A percentile compares a stretch with the other conserved stretches of the same genome.
Conservation (phyloP, 148 eudicot species). For the Fallopia convolvulus region DNA sequence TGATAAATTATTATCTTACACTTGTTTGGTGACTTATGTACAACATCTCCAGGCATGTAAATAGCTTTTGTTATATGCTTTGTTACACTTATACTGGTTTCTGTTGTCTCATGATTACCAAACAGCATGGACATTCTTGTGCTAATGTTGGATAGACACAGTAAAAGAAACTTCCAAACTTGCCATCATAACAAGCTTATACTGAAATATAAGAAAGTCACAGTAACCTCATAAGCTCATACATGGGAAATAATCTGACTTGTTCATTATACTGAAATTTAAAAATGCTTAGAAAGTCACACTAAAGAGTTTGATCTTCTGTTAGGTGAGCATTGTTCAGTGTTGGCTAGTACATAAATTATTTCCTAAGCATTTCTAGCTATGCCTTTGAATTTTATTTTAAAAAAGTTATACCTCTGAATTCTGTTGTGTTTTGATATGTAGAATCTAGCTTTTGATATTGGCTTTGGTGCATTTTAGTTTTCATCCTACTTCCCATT, state of each 20-base stretch:
- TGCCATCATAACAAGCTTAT: not conserved
- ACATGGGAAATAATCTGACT: too few species aligned
- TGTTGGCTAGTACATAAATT: not conserved
- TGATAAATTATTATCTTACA: too few species aligned
- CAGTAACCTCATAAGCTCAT: too few species aligned
- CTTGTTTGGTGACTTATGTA: too few species aligned
- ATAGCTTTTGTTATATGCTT: too few species aligned
- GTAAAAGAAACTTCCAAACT: not conserved
- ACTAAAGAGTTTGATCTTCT: slow-evolving; percentile 71
- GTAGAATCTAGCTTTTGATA: slow-evolving; percentile 3
- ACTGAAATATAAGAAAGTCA: too few species aligned
- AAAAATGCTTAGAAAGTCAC: too few species aligned
- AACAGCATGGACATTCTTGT: not conserved
- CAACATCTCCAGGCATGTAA: too few species aligned
- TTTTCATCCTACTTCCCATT: not conserved
- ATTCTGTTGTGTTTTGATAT: not conserved
- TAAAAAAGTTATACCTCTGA: not conserved
- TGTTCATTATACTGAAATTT: too few species aligned
- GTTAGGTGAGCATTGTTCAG: slow-evolving; percentile 41
- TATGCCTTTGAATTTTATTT: not conserved
- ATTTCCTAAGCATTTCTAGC: not conserved
- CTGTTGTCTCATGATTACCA: not conserved
- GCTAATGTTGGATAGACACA: not conserved
- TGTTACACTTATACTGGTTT: too few species aligned
- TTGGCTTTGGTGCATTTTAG: not conserved